Percentiles rank a stretch among this genome's conserved stretches.
Conservation (phyloP, 108 stramenopile genomes). For the Cylindrotheca closterium region DNA sequence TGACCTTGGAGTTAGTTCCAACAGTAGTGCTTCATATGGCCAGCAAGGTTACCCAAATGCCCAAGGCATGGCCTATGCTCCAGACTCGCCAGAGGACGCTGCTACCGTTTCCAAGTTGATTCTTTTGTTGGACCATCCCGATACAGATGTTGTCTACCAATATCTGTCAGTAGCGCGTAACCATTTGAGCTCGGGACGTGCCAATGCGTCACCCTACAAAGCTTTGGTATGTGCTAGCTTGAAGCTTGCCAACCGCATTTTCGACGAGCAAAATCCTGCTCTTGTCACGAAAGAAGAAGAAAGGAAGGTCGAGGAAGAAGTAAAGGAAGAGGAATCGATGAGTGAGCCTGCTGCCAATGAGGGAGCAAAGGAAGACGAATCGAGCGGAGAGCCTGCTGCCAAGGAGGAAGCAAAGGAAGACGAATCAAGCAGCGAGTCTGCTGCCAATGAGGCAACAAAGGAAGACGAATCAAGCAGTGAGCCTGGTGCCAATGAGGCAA, state of each 20-base stretch:
- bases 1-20: constrained; percentile 54
- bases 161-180: constrained; percentile 72
- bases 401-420: neutral
- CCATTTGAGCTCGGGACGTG: constrained; percentile 61
- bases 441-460: neutral
- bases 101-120: constrained; percentile 88
- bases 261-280: constrained; percentile 32
- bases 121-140: constrained; percentile 78
- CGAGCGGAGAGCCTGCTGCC: neutral
- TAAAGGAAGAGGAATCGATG: constrained; percentile 2
- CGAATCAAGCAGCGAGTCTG: neutral
- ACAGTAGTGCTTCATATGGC: constrained; percentile 5
- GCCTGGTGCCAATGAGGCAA: constrained; percentile 2
- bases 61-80: neutral
- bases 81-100: constrained; percentile 55
- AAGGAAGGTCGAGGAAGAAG: neutral
- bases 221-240: constrained; percentile 87
- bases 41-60: constrained; percentile 6
- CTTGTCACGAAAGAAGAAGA: constrained; percentile 3
- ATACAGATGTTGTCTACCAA: constrained; percentile 87
- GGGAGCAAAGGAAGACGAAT: constrained; percentile 7
- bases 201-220: constrained; percentile 55
- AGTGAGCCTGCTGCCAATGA: neutral
- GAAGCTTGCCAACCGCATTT: constrained; percentile 67
- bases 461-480: neutral